phyloP scores from a whole-genome alignment of 1,139 yeast genomes.

The Yamadazyma diddensiae region DNA sequence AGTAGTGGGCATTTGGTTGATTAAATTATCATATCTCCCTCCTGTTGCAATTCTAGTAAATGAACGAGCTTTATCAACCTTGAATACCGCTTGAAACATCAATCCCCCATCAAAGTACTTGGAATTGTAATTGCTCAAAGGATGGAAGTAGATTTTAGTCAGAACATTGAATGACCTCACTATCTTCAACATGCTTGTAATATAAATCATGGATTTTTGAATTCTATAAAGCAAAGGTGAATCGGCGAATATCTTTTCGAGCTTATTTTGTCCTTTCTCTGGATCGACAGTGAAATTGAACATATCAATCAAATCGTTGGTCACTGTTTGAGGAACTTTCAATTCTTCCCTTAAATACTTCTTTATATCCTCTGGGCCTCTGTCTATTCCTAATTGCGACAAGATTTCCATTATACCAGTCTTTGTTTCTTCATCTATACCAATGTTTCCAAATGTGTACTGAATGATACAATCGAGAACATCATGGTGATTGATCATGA shows the following conservation, averaged over 20 bases:
- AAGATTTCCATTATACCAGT: conserved; percentile 65
- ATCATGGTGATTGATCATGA: conserved; percentile 77
- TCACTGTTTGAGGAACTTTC: conserved; percentile 74
- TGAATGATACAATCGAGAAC: conserved; percentile 62
- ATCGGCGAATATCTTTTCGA: conserved; percentile 71
- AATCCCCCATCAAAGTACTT: conserved; percentile 75
- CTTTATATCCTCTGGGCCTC: conserved; percentile 63
- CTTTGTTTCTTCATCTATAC: conserved; percentile 58
- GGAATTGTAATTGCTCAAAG: conserved; percentile 79
- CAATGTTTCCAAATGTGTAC: conserved; percentile 74
- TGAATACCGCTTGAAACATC: conserved; percentile 83
- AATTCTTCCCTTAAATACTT: conserved; percentile 65
- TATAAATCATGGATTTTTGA: conserved; percentile 59
- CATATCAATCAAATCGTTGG: conserved; percentile 69
- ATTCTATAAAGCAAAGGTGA: conserved; percentile 62
- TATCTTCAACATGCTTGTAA: conserved; percentile 54
- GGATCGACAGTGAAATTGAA: conserved; percentile 75
- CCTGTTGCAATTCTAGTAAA: conserved; percentile 74
- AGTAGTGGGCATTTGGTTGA: conserved; percentile 33
- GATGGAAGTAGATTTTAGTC: conserved; percentile 46
- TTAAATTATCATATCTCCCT: conserved; percentile 82
- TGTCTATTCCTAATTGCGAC: conserved; percentile 74
- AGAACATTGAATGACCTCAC: conserved; percentile 52
- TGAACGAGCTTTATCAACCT: conserved; percentile 42
- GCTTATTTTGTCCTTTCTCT: conserved; percentile 57